A percentile compares a stretch with the other conserved stretches of the same genome.
Conservation (phyloP, 345 rosid genomes). For the Melastoma malabathricum region DNA sequence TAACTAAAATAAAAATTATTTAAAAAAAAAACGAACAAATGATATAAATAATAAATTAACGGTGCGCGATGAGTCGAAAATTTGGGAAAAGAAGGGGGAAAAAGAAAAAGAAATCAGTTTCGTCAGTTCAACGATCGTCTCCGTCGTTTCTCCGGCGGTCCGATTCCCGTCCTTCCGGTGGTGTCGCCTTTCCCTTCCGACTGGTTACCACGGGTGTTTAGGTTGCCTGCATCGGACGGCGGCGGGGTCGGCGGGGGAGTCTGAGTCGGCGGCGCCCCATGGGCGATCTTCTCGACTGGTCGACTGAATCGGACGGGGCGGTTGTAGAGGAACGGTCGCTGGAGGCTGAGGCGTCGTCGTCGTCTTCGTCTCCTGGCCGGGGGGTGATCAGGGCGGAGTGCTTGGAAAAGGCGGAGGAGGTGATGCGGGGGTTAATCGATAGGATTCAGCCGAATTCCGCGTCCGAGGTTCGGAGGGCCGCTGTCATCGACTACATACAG, state of each 20-base stretch:
- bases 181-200: not conserved
- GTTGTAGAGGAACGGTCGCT: constrained; percentile 23
- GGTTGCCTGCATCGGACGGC: constrained; percentile 2
- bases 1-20: no score
- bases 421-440: constrained; percentile 42
- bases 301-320: constrained; percentile 32
- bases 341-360: constrained; percentile 1
- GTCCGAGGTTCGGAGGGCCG: constrained; percentile 57
- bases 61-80: not conserved
- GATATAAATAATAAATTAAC: no score
- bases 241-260: not conserved
- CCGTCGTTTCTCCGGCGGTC: no score
- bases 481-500: constrained; percentile 56
- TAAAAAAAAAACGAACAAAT: no score
- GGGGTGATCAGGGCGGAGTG: constrained; percentile 25
- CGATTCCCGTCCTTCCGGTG: no score
- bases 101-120: not conserved
- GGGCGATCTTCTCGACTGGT: constrained; percentile 64
- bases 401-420: constrained; percentile 55
- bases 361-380: constrained; percentile 18
- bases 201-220: constrained; percentile 1
- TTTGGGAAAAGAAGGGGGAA: not conserved
- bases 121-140: not conserved
- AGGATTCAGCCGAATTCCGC: constrained; percentile 53
- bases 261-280: constrained; percentile 17